phyloP scores from a whole-genome alignment of 495 filamentous ascomycete genomes.

The Penicillium odoratum region DNA sequence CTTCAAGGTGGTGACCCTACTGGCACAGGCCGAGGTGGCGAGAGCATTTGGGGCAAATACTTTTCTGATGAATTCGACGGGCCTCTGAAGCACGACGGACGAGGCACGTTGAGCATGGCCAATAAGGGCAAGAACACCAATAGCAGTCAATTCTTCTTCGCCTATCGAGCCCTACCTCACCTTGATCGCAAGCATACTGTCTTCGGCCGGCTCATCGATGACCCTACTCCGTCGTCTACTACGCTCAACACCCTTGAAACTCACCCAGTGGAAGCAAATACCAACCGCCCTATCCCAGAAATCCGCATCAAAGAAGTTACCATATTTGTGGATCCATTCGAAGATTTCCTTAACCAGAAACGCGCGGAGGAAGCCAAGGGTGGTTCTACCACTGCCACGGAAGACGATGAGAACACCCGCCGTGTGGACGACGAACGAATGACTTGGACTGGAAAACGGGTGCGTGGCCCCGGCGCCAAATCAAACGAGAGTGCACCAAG shows the following conservation, averaged over 20 bases:
- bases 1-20: slow-evolving; percentile 81
- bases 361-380: slow-evolving; percentile 51
- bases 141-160: slow-evolving; percentile 92
- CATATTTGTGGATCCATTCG: slow-evolving; percentile 93
- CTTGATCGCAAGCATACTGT: slow-evolving; percentile 96
- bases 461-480: slow-evolving; percentile 57
- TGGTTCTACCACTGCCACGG: slow-evolving; percentile 32
- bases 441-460: slow-evolving; percentile 89
- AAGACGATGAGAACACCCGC: slow-evolving; percentile 43
- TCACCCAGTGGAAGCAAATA: slow-evolving; percentile 63
- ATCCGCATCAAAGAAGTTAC: slow-evolving; percentile 79
- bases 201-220: slow-evolving; percentile 82
- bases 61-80: slow-evolving; percentile 94
- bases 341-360: slow-evolving; percentile 70
- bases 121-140: slow-evolving; percentile 99
- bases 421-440: slow-evolving; percentile 83
- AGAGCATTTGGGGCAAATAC: slow-evolving; percentile 83
- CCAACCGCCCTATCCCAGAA: slow-evolving; percentile 69
- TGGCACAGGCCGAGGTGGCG: slow-evolving; percentile 79
- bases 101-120: slow-evolving; percentile 89
- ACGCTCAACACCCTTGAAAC: slow-evolving; percentile 73
- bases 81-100: slow-evolving; percentile 71
- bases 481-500: slow-evolving; percentile 42
- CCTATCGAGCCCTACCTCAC: slow-evolving; percentile 78
- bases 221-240: slow-evolving; percentile 56